Percentiles rank a stretch among this genome's conserved stretches.
These are phyloP conservation scores for Metarhizium humberi DNA, from an alignment of 2,329 filamentous ascomycete genomes.

Conservation along the genomic window DNA sequence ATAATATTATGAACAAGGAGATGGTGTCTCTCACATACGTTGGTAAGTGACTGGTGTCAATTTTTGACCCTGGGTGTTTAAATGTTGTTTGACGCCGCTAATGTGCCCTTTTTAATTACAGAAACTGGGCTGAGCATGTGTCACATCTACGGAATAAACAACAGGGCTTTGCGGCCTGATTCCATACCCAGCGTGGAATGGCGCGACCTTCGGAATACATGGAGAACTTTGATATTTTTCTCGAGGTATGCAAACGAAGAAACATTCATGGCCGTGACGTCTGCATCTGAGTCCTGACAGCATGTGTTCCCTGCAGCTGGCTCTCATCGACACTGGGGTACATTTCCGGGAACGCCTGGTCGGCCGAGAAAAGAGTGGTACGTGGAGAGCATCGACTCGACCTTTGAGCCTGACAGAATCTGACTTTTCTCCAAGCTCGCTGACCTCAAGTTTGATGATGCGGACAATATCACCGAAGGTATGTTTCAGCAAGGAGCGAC, in stretches of 20 bases:
- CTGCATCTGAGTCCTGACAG: neutral
- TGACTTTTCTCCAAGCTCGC: neutral
- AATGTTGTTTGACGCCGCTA: neutral
- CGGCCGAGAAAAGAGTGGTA: neutral
- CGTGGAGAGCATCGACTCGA: neutral
- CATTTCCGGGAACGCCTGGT: constrained; percentile 2
- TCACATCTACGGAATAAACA: neutral
- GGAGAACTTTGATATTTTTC: constrained; percentile 8
- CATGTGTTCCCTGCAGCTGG: constrained; percentile 1
- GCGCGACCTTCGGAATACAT: constrained; percentile 4
- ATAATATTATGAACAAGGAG: constrained; percentile 9
- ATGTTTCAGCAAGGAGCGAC: neutral
- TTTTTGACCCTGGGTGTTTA: no score
- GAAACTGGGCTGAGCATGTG: constrained; percentile 1
- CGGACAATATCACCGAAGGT: constrained; percentile 1
- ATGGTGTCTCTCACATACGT: constrained; percentile 7
- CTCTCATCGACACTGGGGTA: constrained; percentile 5
- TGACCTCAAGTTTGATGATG: constrained; percentile 2
- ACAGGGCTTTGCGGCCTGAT: neutral
- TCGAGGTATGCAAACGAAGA: constrained; percentile 1
- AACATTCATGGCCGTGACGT: neutral
- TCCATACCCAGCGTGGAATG: neutral
- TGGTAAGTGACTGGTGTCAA: neutral
- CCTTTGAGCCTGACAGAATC: neutral
- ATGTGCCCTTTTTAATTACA: neutral